Evolutionary conservation across 78 protist genomes (phyloP).

Genomic region (Bigelowiella natans): DNA sequence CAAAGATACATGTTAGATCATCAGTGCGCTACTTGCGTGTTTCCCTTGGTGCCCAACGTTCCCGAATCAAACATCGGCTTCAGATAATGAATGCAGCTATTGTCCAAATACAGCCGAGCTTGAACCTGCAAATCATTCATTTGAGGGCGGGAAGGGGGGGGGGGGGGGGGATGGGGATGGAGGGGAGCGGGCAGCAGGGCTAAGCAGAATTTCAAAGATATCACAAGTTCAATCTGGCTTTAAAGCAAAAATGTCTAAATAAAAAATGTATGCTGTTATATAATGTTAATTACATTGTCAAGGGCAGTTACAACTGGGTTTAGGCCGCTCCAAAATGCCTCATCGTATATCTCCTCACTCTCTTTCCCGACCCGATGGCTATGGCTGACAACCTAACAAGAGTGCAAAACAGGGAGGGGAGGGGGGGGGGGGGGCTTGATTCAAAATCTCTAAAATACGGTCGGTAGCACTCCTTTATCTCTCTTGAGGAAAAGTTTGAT

Average conservation of each 20-base stretch:
- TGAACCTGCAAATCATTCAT: too few species aligned
- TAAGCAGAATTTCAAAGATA: too few species aligned
- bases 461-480: not conserved
- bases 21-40: constrained; percentile 32
- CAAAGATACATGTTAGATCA: too few species aligned
- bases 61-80: constrained; percentile 65
- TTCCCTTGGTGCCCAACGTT: constrained; percentile 58
- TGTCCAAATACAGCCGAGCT: constrained; percentile 60
- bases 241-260: too few species aligned
- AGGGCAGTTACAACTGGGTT: constrained; percentile 54
- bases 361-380: constrained; percentile 80
- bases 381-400: too few species aligned
- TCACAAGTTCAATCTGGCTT: too few species aligned
- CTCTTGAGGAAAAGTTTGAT: not conserved
- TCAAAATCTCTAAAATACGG: not conserved
- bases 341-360: constrained; percentile 78
- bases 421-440: too few species aligned
- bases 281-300: constrained; percentile 69
- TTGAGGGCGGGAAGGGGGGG: too few species aligned
- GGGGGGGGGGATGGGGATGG: too few species aligned
- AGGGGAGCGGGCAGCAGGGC: too few species aligned
- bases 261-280: too few species aligned
- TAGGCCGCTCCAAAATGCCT: constrained; percentile 69
- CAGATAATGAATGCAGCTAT: constrained; percentile 35
- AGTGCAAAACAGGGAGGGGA: too few species aligned